Evolutionary conservation across 1,139 yeast genomes (phyloP), one percentile per base, ranked within the genome.

Genomic region (Blastobotrys elegans): DNA sequence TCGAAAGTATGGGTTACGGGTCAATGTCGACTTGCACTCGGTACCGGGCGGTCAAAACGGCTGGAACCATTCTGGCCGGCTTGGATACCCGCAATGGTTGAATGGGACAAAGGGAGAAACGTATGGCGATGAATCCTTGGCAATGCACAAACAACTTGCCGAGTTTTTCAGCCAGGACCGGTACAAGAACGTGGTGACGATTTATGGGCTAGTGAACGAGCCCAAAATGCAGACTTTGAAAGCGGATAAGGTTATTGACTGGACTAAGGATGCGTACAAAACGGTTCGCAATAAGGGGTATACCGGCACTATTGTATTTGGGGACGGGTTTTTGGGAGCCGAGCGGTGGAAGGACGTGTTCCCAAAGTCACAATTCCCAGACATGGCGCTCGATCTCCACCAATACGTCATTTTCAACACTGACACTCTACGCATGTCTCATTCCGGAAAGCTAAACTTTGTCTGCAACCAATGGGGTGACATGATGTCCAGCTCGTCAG

Each of bases 31-130:
- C 65, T 70, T 89, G 57, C 96, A 89, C 63, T 95, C 96, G 47
- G 92, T 85, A 22, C 90, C 96, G 40, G 96, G 96, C 10, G 84
- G 95, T 27, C 96, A 89, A 65, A 89, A 89, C 62, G 96, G 96
- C 24, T 89, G 89, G 69, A 95, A 89, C 62, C 89, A 88, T 67
- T 83, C 94, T 20, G 96, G 96, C 22, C 70, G 80, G 47, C 77
- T 95, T 62, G 95, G 85, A 56, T 57, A 60, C 13, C 61, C 78
- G 45, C 70, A 69, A 8, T 88, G 85, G 79, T 82, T 88, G 16
- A 70, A 79, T 50, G 67, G 67, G 20, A 61, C 69, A 17, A 50
- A 56, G 17, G 69, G 68, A 3, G 52, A 52, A 2, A 49, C 54
- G 22, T 60, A 57, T 47, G 69, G 66, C 30, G 44, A 64, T 31